Evolutionary conservation across 441 rosid genomes (phyloP).

Genomic region (Omphalea diandra): DNA sequence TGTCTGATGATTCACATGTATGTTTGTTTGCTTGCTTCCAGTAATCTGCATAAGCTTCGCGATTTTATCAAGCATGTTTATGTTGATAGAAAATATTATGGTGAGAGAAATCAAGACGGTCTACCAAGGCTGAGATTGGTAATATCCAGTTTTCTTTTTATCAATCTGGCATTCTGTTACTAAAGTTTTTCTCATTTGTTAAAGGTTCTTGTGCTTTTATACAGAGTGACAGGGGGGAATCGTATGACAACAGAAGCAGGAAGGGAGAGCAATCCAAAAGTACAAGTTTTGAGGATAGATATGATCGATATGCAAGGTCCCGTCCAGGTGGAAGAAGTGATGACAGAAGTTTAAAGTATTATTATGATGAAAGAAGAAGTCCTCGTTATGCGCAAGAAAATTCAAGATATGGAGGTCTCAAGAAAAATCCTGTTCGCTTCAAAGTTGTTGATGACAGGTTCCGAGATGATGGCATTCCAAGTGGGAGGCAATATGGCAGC

Average conservation of each 20-base stretch:
- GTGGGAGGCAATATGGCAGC: conserved; percentile 37
- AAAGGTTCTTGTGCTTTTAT: conserved; percentile 14
- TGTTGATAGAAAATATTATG: conserved; percentile 62
- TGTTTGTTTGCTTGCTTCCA: too few relatives aligned
- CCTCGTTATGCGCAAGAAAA: conserved; percentile 39
- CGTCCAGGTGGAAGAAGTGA: conserved; percentile 41
- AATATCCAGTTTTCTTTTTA: conserved; percentile 8
- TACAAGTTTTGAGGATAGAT: conserved; percentile 39
- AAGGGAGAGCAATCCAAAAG: conserved; percentile 46
- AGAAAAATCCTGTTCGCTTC: conserved; percentile 52
- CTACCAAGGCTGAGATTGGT: conserved; percentile 54
- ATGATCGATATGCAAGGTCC: conserved; percentile 34
- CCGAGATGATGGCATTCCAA: conserved; percentile 43
- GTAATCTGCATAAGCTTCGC: conserved; percentile 71
- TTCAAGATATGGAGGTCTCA: conserved; percentile 48
- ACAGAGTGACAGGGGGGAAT: conserved; percentile 50
- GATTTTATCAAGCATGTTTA: conserved; percentile 85
- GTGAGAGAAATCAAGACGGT: conserved; percentile 44
- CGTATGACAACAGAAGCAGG: conserved; percentile 36
- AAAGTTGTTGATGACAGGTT: conserved; percentile 89
- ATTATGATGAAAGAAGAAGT: conserved; percentile 57
- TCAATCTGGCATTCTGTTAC: neutral
- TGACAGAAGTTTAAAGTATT: conserved; percentile 37
- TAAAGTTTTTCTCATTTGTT: conserved; percentile 2
- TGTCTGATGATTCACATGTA: conserved; percentile 24